phyloP scores from a whole-genome alignment of 345 rosid genomes.

The Boechera retrofracta region DNA sequence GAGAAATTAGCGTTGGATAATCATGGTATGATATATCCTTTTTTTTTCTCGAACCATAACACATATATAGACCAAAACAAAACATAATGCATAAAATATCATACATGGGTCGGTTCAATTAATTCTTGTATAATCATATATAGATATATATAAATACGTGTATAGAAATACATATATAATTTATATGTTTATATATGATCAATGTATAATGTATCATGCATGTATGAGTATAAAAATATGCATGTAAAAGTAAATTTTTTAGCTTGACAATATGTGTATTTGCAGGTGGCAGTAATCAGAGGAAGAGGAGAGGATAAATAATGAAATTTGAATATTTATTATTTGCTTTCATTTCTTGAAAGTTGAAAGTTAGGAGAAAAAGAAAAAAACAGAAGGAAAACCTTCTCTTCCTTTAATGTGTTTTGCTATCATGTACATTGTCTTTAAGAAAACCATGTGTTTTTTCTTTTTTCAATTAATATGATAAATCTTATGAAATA shows the following conservation, averaged over 20 bases:
- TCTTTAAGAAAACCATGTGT: slow-evolving; percentile 38
- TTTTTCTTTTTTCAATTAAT: neutral
- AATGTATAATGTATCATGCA: neutral
- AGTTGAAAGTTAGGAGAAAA: neutral
- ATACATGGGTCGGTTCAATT: neutral
- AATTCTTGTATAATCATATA: neutral
- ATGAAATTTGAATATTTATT: slow-evolving; percentile 17
- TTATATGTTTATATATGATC: neutral
- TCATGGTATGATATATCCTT: slow-evolving; percentile 18
- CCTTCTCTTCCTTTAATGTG: slow-evolving; percentile 24
- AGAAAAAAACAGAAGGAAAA: neutral
- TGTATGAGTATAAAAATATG: slow-evolving; percentile 7
- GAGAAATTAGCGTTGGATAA: slow-evolving; percentile 26
- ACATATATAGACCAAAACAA: neutral
- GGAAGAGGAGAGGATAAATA: slow-evolving; percentile 34
- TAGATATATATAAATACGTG: neutral
- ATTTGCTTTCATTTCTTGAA: slow-evolving; percentile 1
- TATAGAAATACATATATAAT: neutral
- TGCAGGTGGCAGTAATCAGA: slow-evolving; percentile 34
- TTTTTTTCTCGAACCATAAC: neutral
- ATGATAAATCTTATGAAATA: neutral
- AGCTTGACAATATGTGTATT: slow-evolving; percentile 27
- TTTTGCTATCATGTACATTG: slow-evolving; percentile 21
- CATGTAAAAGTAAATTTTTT: neutral
- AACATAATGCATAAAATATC: neutral